These are phyloP conservation scores for Fraxinus baroniana DNA, from an alignment of 305 asterid species.

Conservation along the genomic window DNA sequence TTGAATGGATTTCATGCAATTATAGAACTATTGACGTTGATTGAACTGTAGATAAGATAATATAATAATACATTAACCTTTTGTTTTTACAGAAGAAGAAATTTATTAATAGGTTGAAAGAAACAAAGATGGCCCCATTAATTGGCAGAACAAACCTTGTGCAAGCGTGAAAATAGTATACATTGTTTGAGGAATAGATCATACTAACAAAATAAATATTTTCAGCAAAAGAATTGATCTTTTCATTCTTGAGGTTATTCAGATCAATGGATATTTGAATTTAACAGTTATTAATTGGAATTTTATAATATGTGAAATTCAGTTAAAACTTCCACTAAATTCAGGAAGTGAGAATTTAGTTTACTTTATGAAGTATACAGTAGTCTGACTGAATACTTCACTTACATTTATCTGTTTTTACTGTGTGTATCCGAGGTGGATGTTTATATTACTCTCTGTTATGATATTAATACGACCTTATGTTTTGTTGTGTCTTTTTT, in stretches of 20 bases:
- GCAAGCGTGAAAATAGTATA: not conserved
- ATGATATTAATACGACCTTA: not conserved
- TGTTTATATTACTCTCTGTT: not conserved
- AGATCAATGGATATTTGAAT: not conserved
- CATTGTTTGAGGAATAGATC: not conserved
- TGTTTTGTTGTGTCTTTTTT: not conserved
- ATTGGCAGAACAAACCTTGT: not conserved
- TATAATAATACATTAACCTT: not conserved
- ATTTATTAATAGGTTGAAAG: not conserved
- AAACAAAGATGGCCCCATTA: not conserved
- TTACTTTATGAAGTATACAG: not conserved
- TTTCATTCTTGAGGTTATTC: not conserved
- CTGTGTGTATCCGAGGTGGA: not conserved
- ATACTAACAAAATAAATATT: too few species aligned
- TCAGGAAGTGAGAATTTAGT: not conserved
- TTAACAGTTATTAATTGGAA: not conserved
- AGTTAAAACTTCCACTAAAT: not conserved
- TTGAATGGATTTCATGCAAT: conserved; percentile 6
- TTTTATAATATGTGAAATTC: not conserved
- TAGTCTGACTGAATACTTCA: not conserved
- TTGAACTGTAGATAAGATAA: not conserved
- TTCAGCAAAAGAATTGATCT: not conserved
- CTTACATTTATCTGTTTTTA: not conserved
- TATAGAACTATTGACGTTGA: not conserved
- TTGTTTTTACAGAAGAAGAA: not conserved